A percentile compares a stretch with the other conserved stretches of the same genome.
Conservation (phyloP, 2,329 filamentous ascomycete species). For the Biscogniauxia marginata region DNA sequence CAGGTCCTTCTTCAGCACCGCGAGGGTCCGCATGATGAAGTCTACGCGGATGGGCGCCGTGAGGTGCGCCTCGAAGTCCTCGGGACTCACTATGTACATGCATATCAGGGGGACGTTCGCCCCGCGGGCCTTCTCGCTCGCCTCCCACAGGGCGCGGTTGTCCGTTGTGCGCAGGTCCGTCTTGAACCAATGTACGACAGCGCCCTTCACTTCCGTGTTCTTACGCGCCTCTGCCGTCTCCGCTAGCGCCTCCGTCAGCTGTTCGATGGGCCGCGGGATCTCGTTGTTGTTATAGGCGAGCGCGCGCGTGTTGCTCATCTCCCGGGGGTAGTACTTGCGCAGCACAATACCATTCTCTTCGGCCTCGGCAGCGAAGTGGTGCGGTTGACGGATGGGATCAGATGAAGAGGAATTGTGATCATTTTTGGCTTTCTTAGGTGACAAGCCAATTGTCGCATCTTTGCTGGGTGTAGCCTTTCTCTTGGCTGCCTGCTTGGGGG, state of each 20-base stretch:
- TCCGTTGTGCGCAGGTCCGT: slow-evolving; percentile 72
- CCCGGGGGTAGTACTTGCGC: slow-evolving; percentile 76
- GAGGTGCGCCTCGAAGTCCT: slow-evolving; percentile 82
- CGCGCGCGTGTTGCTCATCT: slow-evolving; percentile 81
- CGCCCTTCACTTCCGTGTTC: slow-evolving; percentile 51
- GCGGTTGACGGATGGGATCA: slow-evolving; percentile 43
- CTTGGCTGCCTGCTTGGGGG: slow-evolving; percentile 27
- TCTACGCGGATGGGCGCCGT: slow-evolving; percentile 73
- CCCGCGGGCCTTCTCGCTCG: slow-evolving; percentile 64
- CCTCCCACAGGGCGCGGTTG: slow-evolving; percentile 69
- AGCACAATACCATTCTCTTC: slow-evolving; percentile 63
- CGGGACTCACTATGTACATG: slow-evolving; percentile 76
- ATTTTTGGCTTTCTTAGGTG: slow-evolving; percentile 30
- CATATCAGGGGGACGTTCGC: slow-evolving; percentile 70
- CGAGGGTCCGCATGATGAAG: slow-evolving; percentile 73
- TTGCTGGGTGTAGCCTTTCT: slow-evolving; percentile 22
- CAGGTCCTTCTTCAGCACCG: slow-evolving; percentile 64
- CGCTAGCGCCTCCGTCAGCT: slow-evolving; percentile 58
- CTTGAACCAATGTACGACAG: slow-evolving; percentile 90
- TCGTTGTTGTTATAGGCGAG: slow-evolving; percentile 69
- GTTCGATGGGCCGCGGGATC: slow-evolving; percentile 71
- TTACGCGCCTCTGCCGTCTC: slow-evolving; percentile 57
- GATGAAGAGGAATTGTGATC: slow-evolving; percentile 14
- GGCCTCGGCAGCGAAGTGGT: slow-evolving; percentile 45
- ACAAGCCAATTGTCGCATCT: too few species aligned